phyloP scores from a whole-genome alignment of 2,329 filamentous ascomycete genomes.

The Pestalotiopsis sp. region DNA sequence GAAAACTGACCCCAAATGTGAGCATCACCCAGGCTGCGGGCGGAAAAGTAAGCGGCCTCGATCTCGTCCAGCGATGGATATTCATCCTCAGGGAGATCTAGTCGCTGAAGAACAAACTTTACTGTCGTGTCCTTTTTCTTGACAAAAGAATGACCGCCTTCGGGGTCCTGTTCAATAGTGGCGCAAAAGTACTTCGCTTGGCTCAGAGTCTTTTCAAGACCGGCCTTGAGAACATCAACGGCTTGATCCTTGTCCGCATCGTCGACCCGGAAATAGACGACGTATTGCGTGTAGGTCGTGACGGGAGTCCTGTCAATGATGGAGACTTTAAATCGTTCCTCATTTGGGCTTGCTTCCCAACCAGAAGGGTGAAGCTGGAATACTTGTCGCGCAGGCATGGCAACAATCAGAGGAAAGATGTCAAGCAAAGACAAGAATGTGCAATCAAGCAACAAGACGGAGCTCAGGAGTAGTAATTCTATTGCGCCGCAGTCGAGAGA shows the following conservation, averaged over 20 bases:
- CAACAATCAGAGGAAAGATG: neutral
- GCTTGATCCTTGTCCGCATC: neutral
- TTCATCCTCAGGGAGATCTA: slow-evolving; percentile 32
- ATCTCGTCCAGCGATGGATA: slow-evolving; percentile 38
- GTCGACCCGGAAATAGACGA: slow-evolving; percentile 14
- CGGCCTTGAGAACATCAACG: slow-evolving; percentile 23
- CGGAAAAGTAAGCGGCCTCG: slow-evolving; percentile 34
- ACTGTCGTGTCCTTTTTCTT: slow-evolving; percentile 35
- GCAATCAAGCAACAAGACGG: neutral
- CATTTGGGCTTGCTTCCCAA: slow-evolving; percentile 9
- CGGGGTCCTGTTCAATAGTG: slow-evolving; percentile 37
- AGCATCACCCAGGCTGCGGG: slow-evolving; percentile 32
- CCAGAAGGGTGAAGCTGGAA: slow-evolving; percentile 8
- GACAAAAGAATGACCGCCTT: slow-evolving; percentile 35
- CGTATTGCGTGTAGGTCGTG: slow-evolving; percentile 14
- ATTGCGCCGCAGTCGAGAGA: neutral
- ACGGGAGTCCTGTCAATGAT: neutral
- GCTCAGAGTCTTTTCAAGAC: slow-evolving; percentile 33
- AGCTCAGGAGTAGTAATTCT: neutral
- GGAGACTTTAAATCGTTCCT: slow-evolving; percentile 10
- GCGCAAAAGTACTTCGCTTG: slow-evolving; percentile 39
- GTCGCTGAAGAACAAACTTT: slow-evolving; percentile 35
- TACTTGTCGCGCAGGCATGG: neutral
- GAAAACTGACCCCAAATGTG: slow-evolving; percentile 10
- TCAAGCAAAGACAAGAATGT: neutral